Evolutionary conservation across 2,329 filamentous ascomycete species (phyloP), one percentile per base, ranked within the genome.

Genomic region (Apiospora sp.): DNA sequence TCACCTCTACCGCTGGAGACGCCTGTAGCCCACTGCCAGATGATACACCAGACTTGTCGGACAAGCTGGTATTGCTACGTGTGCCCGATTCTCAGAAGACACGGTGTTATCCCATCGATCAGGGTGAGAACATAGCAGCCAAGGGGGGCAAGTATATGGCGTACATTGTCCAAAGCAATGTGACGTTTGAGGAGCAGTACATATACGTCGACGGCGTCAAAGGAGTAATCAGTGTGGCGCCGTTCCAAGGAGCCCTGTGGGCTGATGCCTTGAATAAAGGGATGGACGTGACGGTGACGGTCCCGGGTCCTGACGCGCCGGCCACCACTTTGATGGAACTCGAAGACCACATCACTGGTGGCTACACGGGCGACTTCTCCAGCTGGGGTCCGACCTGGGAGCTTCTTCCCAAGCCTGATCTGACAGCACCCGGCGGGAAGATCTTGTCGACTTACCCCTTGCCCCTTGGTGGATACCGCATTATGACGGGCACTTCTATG

Each of bases 401-500:
- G 71, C 78, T 85, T 10, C 79, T 85, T 48, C 79, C 87, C 51
- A 87, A 87, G 78, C 86, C 87, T 3, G 82, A 88, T 74, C 75
- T 88, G 69, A 81, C 83, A 13, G 79, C 86, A 0, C 86, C 86
- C 1, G 86, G 87, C 68, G 86, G 86, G 44, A 79, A 82, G 43
- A 89, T 90, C 74, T 80, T 89, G 67, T 87, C 86, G 10, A 89
- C 87, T 0, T 89, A 84, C 73, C 86, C 84, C 4, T 78, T 83
- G 5, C 77, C 78, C 10, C 73, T 81, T 58, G 81, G 83, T 13
- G 75, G 79, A 6, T 90, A 89, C 73, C 85, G 83, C 54, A 83
- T 89, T 24, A 80, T 87, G 30, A 86, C 84, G 30, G 88, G 88
- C 19, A 90, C 88, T 0, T 88, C 86, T 1, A 90, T 90, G 87